Percentiles rank a stretch among this genome's conserved stretches.
These are phyloP conservation scores for Ogataea trehalophila DNA, from an alignment of 805 yeast genomes.

Conservation along the genomic window DNA sequence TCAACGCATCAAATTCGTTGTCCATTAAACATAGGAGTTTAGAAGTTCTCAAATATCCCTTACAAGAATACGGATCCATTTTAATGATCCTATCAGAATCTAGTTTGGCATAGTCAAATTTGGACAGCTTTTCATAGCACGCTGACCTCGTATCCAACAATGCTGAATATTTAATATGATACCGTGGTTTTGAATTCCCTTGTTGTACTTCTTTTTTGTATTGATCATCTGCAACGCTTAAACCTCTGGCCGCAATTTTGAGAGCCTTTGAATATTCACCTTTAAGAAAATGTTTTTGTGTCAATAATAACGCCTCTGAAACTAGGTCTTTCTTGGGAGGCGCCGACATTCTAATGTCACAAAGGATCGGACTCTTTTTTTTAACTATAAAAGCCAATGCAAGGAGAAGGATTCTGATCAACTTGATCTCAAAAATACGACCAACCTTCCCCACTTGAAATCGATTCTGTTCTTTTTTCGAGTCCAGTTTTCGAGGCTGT, in stretches of 20 bases:
- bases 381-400: no score
- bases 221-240: constrained; percentile 8
- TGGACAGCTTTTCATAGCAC: constrained; percentile 37
- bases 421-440: no score
- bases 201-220: constrained; percentile 1
- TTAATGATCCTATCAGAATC: constrained; percentile 34
- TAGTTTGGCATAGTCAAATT: constrained; percentile 28
- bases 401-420: no score
- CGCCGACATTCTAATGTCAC: background rate
- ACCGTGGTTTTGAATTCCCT: background rate
- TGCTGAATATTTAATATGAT: constrained; percentile 11
- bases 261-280: constrained; percentile 20
- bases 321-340: constrained; percentile 1
- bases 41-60: constrained; percentile 43
- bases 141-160: constrained; percentile 46
- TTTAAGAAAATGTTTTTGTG: constrained; percentile 14
- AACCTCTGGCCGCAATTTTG: constrained; percentile 16
- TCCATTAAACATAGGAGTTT: constrained; percentile 30
- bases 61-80: constrained; percentile 42
- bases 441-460: no score
- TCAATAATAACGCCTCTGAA: constrained; percentile 12
- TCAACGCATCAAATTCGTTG: constrained; percentile 33
- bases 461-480: no score
- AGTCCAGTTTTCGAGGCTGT: no score
- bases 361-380: background rate